phyloP scores from a whole-genome alignment of 331 rosid species.

The Acacia pycnantha region DNA sequence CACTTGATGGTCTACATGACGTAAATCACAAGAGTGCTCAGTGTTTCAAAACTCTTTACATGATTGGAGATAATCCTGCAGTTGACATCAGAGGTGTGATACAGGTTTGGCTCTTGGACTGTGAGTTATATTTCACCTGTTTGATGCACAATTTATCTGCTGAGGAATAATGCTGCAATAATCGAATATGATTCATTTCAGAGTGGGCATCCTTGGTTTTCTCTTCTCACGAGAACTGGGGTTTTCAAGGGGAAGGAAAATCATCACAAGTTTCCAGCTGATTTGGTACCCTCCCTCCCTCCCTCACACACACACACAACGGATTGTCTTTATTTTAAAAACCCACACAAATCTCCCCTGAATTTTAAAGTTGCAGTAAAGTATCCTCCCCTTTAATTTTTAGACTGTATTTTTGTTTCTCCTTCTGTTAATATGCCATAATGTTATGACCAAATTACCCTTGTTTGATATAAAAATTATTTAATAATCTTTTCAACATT shows the following conservation, averaged over 20 bases:
- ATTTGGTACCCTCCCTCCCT: constrained; percentile 43
- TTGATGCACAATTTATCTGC: constrained; percentile 5
- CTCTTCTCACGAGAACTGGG: constrained; percentile 78
- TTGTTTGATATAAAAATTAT: background rate
- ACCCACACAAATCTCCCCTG: background rate
- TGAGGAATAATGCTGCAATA: constrained; percentile 7
- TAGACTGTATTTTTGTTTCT: background rate
- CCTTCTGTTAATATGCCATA: background rate
- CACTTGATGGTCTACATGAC: constrained; percentile 19
- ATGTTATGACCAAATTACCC: background rate
- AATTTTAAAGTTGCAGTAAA: background rate
- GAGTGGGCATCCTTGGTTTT: constrained; percentile 83
- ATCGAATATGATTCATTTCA: constrained; percentile 35
- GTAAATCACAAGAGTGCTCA: constrained; percentile 25
- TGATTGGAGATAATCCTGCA: constrained; percentile 78
- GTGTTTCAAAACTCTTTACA: constrained; percentile 55
- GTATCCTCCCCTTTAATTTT: background rate
- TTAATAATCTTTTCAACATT: no score
- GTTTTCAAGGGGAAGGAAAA: constrained; percentile 67
- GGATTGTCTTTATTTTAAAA: background rate
- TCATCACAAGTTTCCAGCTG: constrained; percentile 64
- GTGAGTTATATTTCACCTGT: constrained; percentile 19
- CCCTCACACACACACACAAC: background rate
- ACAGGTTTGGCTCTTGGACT: constrained; percentile 48
- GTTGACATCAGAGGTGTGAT: constrained; percentile 70